Percentiles rank a stretch among this genome's conserved stretches.
phyloP scores from a whole-genome alignment of 306 rosid genomes.

The Trifolium fragiferum region DNA sequence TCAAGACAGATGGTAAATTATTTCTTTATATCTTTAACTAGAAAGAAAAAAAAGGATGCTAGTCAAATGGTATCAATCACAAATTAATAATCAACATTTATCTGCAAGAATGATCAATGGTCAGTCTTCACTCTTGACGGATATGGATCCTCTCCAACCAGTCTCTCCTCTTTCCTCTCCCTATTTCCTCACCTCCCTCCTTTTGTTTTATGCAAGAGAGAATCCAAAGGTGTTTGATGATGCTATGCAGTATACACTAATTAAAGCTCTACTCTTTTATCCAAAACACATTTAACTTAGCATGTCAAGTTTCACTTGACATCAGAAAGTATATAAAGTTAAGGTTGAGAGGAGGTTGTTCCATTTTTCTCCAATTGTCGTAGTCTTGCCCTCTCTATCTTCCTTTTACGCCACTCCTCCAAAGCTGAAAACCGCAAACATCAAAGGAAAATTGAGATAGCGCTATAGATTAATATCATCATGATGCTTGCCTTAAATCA shows the following conservation, averaged over 20 bases:
- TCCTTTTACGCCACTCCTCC: conserved; percentile 98
- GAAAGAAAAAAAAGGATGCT: not conserved
- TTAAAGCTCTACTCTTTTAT: not conserved
- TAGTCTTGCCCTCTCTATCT: conserved; percentile 92
- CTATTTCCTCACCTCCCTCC: not conserved
- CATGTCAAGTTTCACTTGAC: conserved; percentile 21
- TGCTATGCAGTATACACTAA: conserved; percentile 31
- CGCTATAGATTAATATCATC: too few species aligned
- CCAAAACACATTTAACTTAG: not conserved
- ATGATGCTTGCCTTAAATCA: not conserved
- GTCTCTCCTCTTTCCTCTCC: not conserved
- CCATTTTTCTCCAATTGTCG: conserved; percentile 88
- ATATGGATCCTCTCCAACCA: not conserved
- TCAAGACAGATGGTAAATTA: not conserved
- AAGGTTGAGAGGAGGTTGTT: conserved; percentile 60
- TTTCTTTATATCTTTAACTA: not conserved
- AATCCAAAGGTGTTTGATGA: not conserved
- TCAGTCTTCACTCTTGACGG: not conserved
- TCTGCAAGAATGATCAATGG: not conserved
- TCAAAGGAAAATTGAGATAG: conserved; percentile 5
- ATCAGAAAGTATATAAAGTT: conserved; percentile 26
- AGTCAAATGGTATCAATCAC: not conserved
- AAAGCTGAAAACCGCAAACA: conserved; percentile 67
- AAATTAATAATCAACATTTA: not conserved
- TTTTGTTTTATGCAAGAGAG: conserved; percentile 3